Percentiles rank a stretch among this genome's conserved stretches.
These are phyloP conservation scores for Xylariales sp. DNA, from an alignment of 2,329 filamentous ascomycete genomes.

Conservation along the genomic window DNA sequence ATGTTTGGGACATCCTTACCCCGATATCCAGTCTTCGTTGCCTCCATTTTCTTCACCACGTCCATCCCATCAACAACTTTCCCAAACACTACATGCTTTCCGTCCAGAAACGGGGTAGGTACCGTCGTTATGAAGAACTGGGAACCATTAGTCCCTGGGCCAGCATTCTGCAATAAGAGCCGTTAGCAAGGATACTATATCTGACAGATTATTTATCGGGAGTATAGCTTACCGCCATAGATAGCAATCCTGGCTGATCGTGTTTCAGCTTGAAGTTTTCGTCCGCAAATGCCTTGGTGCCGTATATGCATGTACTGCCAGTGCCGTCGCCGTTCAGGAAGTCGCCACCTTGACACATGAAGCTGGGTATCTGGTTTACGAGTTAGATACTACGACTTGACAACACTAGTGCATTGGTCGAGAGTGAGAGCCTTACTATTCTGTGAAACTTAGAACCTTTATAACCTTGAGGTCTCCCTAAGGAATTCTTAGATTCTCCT, in stretches of 20 bases:
- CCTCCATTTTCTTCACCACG: conserved; percentile 87
- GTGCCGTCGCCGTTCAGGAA: conserved; percentile 92
- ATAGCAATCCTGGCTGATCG: conserved; percentile 73
- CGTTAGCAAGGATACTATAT: no score
- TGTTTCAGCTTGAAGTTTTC: conserved; percentile 86
- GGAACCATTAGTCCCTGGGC: conserved; percentile 86
- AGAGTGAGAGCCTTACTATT: conserved; percentile 53
- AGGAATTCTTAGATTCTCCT: conserved; percentile 77
- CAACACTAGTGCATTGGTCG: no score
- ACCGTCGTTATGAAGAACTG: conserved; percentile 98
- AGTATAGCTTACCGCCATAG: conserved; percentile 74
- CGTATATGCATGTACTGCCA: conserved; percentile 84
- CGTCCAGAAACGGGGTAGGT: conserved; percentile 80
- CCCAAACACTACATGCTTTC: conserved; percentile 94
- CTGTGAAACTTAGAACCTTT: conserved; percentile 93
- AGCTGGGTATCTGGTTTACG: conserved; percentile 75
- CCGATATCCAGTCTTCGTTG: conserved; percentile 71
- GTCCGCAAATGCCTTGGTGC: conserved; percentile 77
- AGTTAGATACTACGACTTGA: no score
- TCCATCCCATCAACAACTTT: conserved; percentile 88
- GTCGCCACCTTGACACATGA: conserved; percentile 97
- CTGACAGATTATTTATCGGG: neutral
- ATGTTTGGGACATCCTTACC: conserved; percentile 77
- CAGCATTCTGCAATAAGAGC: conserved; percentile 67
- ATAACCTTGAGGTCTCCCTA: conserved; percentile 82